These are phyloP conservation scores for Cladosporium sp. DNA, from an alignment of 2,329 filamentous ascomycete species.

Conservation along the genomic window DNA sequence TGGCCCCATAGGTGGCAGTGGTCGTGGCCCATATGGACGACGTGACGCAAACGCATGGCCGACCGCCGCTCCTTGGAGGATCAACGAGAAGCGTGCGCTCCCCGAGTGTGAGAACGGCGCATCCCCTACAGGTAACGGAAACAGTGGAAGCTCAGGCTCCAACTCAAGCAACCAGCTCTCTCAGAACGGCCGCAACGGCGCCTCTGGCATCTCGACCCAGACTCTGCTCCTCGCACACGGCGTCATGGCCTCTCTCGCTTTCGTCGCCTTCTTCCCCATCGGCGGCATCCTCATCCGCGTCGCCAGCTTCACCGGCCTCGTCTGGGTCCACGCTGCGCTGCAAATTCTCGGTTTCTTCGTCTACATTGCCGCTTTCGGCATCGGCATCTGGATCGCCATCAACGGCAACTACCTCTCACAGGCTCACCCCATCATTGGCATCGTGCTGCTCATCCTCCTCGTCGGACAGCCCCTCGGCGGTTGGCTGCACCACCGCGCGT, in stretches of 20 bases:
- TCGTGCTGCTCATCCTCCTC: slow-evolving; percentile 52
- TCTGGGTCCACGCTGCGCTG: slow-evolving; percentile 49
- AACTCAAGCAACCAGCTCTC: slow-evolving; percentile 15
- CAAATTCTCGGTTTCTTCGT: slow-evolving; percentile 54
- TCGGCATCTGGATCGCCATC: slow-evolving; percentile 54
- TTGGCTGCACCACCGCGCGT: slow-evolving; percentile 54
- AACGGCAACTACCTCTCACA: slow-evolving; percentile 41
- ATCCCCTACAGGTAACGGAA: not conserved
- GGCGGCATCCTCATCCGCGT: slow-evolving; percentile 49
- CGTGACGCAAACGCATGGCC: slow-evolving; percentile 19
- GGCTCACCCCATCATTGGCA: slow-evolving; percentile 58
- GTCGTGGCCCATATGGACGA: slow-evolving; percentile 6
- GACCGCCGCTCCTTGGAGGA: slow-evolving; percentile 22
- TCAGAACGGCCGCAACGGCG: slow-evolving; percentile 16
- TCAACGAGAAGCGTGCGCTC: slow-evolving; percentile 22
- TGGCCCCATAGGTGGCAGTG: slow-evolving; percentile 12
- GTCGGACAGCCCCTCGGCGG: slow-evolving; percentile 59
- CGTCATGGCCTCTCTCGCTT: slow-evolving; percentile 46
- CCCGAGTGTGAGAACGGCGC: slow-evolving; percentile 7
- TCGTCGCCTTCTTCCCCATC: slow-evolving; percentile 49
- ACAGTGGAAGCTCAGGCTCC: slow-evolving; percentile 4
- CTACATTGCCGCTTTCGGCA: slow-evolving; percentile 52
- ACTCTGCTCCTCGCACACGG: slow-evolving; percentile 48
- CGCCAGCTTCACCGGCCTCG: slow-evolving; percentile 45
- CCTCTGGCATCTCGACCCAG: slow-evolving; percentile 23